These are phyloP conservation scores for Sarcocystis neurona DNA, from an alignment of 169 alveolate species.

Conservation along the genomic window DNA sequence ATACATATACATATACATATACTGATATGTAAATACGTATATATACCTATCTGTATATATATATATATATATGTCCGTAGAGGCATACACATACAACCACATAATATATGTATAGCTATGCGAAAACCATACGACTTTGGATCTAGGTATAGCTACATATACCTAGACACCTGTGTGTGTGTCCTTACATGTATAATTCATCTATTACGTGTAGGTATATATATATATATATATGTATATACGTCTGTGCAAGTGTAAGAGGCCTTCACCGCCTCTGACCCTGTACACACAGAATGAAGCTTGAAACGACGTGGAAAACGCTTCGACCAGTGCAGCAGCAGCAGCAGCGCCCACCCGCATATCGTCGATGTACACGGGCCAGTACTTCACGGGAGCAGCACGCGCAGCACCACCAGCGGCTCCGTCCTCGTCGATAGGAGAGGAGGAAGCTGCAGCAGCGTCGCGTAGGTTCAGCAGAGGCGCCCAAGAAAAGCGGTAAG, in stretches of 20 bases:
- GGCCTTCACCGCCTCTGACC: neutral
- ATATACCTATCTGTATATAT: no score
- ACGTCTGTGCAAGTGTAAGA: neutral
- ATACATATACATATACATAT: no score
- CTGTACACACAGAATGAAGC: neutral
- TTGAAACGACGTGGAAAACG: no score
- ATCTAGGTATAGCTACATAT: no score
- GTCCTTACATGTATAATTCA: no score
- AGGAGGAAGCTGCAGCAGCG: neutral
- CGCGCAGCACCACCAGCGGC: no score
- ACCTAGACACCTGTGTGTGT: no score
- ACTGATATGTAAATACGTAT: no score
- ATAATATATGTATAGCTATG: neutral
- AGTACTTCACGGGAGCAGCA: conserved; percentile 6
- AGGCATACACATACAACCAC: neutral
- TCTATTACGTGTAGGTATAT: no score
- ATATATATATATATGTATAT: no score
- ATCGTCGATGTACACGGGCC: conserved; percentile 8
- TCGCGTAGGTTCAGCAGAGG: neutral
- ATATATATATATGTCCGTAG: no score
- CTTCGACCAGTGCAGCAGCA: neutral
- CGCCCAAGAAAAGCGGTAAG: conserved; percentile 2
- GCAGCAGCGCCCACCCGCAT: neutral
- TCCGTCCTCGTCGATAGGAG: neutral
- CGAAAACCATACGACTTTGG: no score